Conservation (phyloP, 371 early-diverging fungal genomes). For the Cladochytrium tenue region DNA sequence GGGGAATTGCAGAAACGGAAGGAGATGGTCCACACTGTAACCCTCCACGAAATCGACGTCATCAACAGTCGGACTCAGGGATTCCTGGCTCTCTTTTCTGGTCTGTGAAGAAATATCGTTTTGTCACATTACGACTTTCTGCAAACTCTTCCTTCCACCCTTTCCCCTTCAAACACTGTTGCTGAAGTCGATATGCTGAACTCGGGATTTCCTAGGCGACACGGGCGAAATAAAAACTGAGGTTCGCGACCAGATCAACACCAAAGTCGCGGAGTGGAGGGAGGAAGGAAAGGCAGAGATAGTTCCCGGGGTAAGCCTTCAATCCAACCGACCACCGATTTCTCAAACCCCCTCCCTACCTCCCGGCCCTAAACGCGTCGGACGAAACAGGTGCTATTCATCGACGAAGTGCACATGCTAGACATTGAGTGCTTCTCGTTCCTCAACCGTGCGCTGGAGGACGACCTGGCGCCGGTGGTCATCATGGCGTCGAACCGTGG, state of each 20-base stretch:
- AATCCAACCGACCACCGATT: too few relatives aligned
- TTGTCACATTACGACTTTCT: not conserved
- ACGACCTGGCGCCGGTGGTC: conserved; percentile 93
- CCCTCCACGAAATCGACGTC: conserved; percentile 99
- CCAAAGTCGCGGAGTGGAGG: conserved; percentile 96
- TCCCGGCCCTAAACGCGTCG: too few relatives aligned
- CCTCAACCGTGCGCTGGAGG: conserved; percentile 95
- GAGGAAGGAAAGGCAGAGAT: conserved; percentile 99
- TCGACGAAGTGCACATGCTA: conserved; percentile 99
- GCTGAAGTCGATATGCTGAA: not conserved
- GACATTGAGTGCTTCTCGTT: conserved; percentile 99
- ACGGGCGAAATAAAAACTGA: conserved; percentile 97
- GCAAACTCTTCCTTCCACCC: too few relatives aligned
- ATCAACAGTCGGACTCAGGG: conserved; percentile 98
- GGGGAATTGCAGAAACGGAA: conserved; percentile 97
- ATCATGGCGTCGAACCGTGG: conserved; percentile 98
- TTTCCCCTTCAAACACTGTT: too few relatives aligned
- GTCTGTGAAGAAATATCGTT: conserved; percentile 23
- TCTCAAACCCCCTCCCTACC: too few relatives aligned
- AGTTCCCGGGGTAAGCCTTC: conserved; percentile 89
- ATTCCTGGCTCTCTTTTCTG: conserved; percentile 94
- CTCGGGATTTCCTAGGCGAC: conserved; percentile 60
- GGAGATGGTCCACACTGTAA: conserved; percentile 94
- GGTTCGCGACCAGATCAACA: conserved; percentile 97
- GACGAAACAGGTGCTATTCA: conserved; percentile 78